Evolutionary conservation across 345 rosid species (phyloP), one percentile per base, ranked within the genome.

Genomic region (Acer yangbiense): DNA sequence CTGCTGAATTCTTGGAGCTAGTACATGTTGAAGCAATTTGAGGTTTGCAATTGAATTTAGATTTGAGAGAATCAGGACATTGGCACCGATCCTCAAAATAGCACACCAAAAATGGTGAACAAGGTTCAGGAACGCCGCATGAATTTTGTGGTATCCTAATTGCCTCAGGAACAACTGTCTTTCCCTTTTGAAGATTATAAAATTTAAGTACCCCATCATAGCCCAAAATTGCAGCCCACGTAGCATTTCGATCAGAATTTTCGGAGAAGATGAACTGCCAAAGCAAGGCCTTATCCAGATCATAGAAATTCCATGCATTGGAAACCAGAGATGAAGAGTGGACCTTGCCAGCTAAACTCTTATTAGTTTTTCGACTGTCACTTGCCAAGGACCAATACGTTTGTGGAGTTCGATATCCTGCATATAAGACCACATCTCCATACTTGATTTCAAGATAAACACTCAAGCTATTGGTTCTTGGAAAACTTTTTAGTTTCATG

Each of bases 291-390:
- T 70, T 74, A 21, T 50, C 78, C 63, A 57, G 67, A 75, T 85
- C 88, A 70, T 86, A 88, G 58, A 89, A 84, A 71, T 85, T 89
- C 93, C 89, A 89, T 6, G 89, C 75, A 80, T 86, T 85, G 35
- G 81, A 69, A 29, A 9, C 78, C 76, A 89, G 43, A 65, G 79
- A 62, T 14, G 77, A 85, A 44, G 89, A 85, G 44, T 77, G 72
- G 71, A 88, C 84, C 73, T 69, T 80, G 64, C 88, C 84, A 13
- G 69, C 73, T 9, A 41, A 76, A 10, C 73, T 82, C 9, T 44
- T 27, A 13, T 76, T 70, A 14, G 84, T 71, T 82, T 78, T 82
- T 44, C 82, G 60, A 82, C 76, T 55, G 1, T 87, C 89, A 0
- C 71, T 68, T 6, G 74, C 68, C 77, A 86, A 72, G 2, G 89